A percentile compares a stretch with the other conserved stretches of the same genome.
phyloP scores from a whole-genome alignment of 129 eudicot species.

The Centaurea solstitialis region DNA sequence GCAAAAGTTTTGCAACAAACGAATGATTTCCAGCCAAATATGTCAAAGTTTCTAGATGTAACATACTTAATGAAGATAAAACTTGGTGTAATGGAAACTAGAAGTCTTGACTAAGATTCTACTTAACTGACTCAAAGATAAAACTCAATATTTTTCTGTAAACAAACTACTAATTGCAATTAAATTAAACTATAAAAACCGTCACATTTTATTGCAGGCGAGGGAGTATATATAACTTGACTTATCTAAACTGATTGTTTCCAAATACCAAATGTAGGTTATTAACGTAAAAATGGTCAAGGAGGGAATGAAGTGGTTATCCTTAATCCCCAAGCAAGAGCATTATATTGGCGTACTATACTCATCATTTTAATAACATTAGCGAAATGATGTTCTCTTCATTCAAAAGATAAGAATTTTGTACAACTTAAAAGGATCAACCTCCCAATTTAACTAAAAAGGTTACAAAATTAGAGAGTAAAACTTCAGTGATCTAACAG shows the following conservation, averaged over 20 bases:
- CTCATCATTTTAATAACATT: background rate
- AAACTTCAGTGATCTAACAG: conserved; percentile 8
- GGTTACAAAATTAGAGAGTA: background rate
- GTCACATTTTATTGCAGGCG: background rate
- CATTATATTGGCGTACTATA: conserved; percentile 9
- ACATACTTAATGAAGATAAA: background rate
- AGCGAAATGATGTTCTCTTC: background rate
- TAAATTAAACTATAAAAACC: background rate
- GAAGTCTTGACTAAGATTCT: background rate
- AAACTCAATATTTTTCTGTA: background rate
- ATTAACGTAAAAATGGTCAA: background rate
- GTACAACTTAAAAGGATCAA: background rate
- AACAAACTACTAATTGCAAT: background rate
- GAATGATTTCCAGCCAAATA: too few relatives aligned
- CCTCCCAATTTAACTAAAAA: conserved; percentile 2
- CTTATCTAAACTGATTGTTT: background rate
- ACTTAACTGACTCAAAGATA: background rate
- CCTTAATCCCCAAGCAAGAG: background rate
- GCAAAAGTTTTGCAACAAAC: too few relatives aligned
- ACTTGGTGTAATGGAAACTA: background rate
- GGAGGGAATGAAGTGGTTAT: conserved; percentile 10
- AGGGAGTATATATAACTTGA: background rate
- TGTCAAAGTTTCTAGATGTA: background rate
- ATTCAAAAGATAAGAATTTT: background rate
- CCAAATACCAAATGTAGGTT: background rate